A percentile compares a stretch with the other conserved stretches of the same genome.
These are phyloP conservation scores for Saccharomyces kudriavzevii DNA, from an alignment of 805 yeast species.

Conservation along the genomic window DNA sequence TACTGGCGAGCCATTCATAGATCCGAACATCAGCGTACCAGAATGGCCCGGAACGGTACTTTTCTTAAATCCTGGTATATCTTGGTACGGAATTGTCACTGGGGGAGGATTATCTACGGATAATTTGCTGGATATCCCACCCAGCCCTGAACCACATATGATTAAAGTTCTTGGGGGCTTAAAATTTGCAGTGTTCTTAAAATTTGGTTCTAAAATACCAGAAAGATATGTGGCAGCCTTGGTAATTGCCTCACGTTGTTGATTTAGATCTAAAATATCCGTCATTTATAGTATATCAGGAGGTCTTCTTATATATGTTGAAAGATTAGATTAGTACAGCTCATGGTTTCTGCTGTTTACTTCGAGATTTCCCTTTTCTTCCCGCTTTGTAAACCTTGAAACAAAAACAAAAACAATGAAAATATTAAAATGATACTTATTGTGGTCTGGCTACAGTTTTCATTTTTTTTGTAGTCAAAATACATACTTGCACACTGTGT, in stretches of 20 bases:
- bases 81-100: slow-evolving; percentile 49
- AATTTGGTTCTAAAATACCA: background rate
- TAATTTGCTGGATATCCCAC: slow-evolving; percentile 61
- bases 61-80: slow-evolving; percentile 70
- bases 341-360: background rate
- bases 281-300: background rate
- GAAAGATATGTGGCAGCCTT: background rate
- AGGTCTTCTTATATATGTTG: background rate
- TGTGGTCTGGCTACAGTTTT: background rate
- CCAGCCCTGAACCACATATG: slow-evolving; percentile 92
- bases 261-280: background rate
- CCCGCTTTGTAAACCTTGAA: background rate
- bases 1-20: slow-evolving; percentile 65
- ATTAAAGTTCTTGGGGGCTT: slow-evolving; percentile 56
- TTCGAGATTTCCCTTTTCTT: background rate
- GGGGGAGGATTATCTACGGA: slow-evolving; percentile 30
- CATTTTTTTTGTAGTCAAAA: background rate
- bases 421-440: background rate
- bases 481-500: background rate
- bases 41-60: slow-evolving; percentile 90
- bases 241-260: background rate
- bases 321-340: background rate
- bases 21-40: slow-evolving; percentile 75
- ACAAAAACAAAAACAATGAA: background rate
- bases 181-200: background rate